A percentile compares a stretch with the other conserved stretches of the same genome.
Evolutionary conservation across 2,329 filamentous ascomycete genomes (phyloP).

Genomic region (Pseudopithomyces chartarum): DNA sequence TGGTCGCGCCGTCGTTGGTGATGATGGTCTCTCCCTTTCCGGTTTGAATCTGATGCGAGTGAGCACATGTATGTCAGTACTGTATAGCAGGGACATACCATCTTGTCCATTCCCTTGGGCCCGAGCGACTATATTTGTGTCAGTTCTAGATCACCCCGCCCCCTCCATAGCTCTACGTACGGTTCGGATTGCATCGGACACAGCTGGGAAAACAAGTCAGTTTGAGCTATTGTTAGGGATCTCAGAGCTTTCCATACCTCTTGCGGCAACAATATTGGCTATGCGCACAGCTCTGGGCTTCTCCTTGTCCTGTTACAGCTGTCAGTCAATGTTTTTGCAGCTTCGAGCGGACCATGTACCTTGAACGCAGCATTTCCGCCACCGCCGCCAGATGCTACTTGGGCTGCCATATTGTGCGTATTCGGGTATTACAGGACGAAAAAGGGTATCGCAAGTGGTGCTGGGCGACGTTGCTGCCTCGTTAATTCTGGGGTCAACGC

Average conservation of each 20-base stretch:
- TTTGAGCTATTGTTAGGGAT: constrained; percentile 15
- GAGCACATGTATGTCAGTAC: constrained; percentile 6
- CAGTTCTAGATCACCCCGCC: constrained; percentile 30
- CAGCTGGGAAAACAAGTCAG: constrained; percentile 63
- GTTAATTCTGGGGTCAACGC: constrained; percentile 27
- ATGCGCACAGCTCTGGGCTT: constrained; percentile 97
- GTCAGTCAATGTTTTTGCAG: constrained; percentile 48
- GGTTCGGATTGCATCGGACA: constrained; percentile 96
- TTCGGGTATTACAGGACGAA: constrained; percentile 16
- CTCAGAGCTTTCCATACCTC: constrained; percentile 65
- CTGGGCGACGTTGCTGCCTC: constrained; percentile 28
- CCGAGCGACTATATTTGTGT: constrained; percentile 70
- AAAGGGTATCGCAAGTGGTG: constrained; percentile 26
- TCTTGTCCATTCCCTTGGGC: constrained; percentile 98
- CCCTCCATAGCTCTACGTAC: constrained; percentile 47
- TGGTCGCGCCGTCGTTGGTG: constrained; percentile 99
- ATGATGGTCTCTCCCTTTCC: constrained; percentile 98
- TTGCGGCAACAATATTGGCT: constrained; percentile 94
- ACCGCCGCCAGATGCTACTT: constrained; percentile 35
- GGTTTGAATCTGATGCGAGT: constrained; percentile 73
- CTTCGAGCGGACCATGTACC: constrained; percentile 44
- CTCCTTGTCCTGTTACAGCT: constrained; percentile 73
- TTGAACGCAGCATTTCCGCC: constrained; percentile 70
- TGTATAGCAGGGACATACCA: constrained; percentile 58
- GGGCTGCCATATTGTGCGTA: constrained; percentile 39